phyloP scores from a whole-genome alignment of 1,139 yeast genomes.

The Debaryomycetaceae sp. region DNA sequence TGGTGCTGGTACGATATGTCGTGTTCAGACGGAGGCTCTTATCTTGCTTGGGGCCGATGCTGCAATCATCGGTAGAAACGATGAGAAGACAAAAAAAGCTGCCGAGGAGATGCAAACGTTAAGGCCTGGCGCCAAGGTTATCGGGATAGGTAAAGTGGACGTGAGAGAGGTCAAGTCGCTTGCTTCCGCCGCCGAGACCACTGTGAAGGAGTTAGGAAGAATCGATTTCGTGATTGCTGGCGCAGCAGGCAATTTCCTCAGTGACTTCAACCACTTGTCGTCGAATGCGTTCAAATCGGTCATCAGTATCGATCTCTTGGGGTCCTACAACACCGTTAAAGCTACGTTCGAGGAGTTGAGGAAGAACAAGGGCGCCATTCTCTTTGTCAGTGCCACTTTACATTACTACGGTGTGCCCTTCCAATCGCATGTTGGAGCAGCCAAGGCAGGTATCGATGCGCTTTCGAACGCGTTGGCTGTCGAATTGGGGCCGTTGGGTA shows the following conservation, averaged over 20 bases:
- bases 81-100: constrained; percentile 59
- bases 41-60: constrained; percentile 85
- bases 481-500: constrained; percentile 87
- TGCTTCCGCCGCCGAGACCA: constrained; percentile 56
- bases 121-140: constrained; percentile 62
- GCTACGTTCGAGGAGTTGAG: constrained; percentile 70
- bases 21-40: constrained; percentile 86
- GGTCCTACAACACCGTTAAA: constrained; percentile 85
- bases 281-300: constrained; percentile 89
- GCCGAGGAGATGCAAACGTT: constrained; percentile 62
- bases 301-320: constrained; percentile 79
- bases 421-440: constrained; percentile 90
- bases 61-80: constrained; percentile 78
- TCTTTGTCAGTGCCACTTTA: constrained; percentile 89
- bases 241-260: constrained; percentile 92
- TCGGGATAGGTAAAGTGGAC: constrained; percentile 73
- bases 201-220: constrained; percentile 66
- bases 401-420: constrained; percentile 90
- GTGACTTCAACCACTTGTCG: constrained; percentile 76
- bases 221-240: constrained; percentile 91
- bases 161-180: constrained; percentile 68
- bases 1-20: constrained; percentile 93
- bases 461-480: constrained; percentile 81
- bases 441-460: constrained; percentile 94
- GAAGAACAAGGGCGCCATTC: constrained; percentile 63